Percentiles rank a stretch among this genome's conserved stretches.
phyloP scores from a whole-genome alignment of 2,329 filamentous ascomycete species.

The Polychaeton citri region DNA sequence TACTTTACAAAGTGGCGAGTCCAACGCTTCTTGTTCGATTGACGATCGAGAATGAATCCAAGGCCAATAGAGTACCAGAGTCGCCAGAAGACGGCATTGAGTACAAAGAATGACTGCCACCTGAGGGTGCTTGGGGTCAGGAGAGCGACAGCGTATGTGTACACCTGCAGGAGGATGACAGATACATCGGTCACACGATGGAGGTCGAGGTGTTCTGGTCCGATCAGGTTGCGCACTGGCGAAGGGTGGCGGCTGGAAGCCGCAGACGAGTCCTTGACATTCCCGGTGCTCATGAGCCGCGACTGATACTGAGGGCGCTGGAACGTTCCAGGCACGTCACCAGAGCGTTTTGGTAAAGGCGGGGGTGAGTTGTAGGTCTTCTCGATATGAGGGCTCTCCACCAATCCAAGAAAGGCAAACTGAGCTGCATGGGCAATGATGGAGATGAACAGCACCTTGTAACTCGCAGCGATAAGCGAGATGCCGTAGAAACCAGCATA shows the following conservation, averaged over 20 bases:
- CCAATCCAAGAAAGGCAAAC: conserved; percentile 78
- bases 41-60: conserved; percentile 68
- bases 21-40: conserved; percentile 87
- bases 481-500: conserved; percentile 98
- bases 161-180: conserved; percentile 61
- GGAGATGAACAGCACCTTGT: conserved; percentile 93
- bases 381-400: conserved; percentile 96
- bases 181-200: conserved; percentile 78
- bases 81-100: conserved; percentile 71
- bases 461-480: conserved; percentile 94
- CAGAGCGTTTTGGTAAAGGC: conserved; percentile 33
- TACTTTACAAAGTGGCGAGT: conserved; percentile 96
- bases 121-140: conserved; percentile 63
- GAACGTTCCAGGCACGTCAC: conserved; percentile 35
- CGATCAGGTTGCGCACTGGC: conserved; percentile 71
- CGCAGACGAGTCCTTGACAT: conserved; percentile 22
- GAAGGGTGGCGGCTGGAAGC: conserved; percentile 42
- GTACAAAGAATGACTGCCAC: conserved; percentile 67
- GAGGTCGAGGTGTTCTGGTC: conserved; percentile 71
- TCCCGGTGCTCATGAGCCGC: conserved; percentile 23
- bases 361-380: conserved; percentile 90
- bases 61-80: conserved; percentile 86
- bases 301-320: conserved; percentile 26
- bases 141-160: conserved; percentile 59
- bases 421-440: conserved; percentile 89